These are phyloP conservation scores for Chlorella sp. DNA, from an alignment of 139 green algal species.

Conservation along the genomic window DNA sequence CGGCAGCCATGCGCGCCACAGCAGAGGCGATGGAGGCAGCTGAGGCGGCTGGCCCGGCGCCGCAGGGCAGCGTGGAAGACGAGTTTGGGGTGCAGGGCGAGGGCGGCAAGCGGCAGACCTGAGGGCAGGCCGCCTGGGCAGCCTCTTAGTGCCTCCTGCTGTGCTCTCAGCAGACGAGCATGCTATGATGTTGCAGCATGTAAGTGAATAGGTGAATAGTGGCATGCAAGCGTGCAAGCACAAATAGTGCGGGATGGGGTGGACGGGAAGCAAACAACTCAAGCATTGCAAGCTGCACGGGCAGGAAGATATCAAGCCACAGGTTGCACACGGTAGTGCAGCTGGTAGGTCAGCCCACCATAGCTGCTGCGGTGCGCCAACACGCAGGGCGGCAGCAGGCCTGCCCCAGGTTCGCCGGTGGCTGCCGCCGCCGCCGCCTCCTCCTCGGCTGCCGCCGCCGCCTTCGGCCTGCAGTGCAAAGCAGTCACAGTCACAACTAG, in stretches of 20 bases:
- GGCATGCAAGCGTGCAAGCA: too few relatives aligned
- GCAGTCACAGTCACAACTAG: too few relatives aligned
- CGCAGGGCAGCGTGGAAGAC: not conserved
- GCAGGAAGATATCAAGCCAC: not conserved
- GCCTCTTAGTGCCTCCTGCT: too few relatives aligned
- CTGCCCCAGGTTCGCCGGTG: not conserved
- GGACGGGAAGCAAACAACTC: too few relatives aligned
- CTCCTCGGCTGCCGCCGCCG: not conserved
- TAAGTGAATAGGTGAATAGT: too few relatives aligned
- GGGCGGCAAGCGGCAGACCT: too few relatives aligned
- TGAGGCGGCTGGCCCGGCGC: not conserved
- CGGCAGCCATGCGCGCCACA: not conserved
- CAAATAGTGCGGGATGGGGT: too few relatives aligned
- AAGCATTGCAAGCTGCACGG: too few relatives aligned
- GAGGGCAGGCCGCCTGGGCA: too few relatives aligned
- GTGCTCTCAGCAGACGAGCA: too few relatives aligned
- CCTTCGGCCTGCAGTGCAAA: conserved; percentile 6
- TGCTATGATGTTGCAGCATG: too few relatives aligned
- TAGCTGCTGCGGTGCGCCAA: not conserved
- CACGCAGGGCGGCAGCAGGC: conserved; percentile 21
- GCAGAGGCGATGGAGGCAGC: not conserved
- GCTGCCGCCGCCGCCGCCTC: not conserved
- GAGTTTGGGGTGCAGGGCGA: too few relatives aligned
- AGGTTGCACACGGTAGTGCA: conserved; percentile 30
- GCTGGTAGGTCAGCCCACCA: conserved; percentile 13